A percentile compares a stretch with the other conserved stretches of the same genome.
Evolutionary conservation across 495 filamentous ascomycete species (phyloP).

Genomic region (Penicillium verhagenii): DNA sequence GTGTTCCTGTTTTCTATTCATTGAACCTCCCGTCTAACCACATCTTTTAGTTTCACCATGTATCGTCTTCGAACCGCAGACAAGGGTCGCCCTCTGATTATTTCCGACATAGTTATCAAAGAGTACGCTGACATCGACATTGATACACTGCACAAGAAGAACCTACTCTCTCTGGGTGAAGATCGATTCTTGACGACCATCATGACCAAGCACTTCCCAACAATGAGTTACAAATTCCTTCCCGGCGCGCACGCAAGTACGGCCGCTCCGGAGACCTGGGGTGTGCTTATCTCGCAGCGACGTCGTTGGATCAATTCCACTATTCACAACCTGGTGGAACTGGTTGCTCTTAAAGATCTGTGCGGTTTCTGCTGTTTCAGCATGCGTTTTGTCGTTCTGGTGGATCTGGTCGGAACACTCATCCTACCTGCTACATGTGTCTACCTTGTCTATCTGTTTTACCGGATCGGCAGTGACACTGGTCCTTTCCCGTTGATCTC

Average conservation of each 20-base stretch:
- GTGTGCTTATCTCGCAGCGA: constrained; percentile 87
- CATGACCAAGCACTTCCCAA: constrained; percentile 96
- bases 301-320: constrained; percentile 99
- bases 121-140: constrained; percentile 87
- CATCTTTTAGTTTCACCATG: constrained; percentile 87
- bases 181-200: constrained; percentile 97
- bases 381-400: constrained; percentile 96
- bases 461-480: constrained; percentile 65
- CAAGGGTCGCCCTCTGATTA: constrained; percentile 86
- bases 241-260: constrained; percentile 90
- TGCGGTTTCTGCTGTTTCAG: constrained; percentile 99
- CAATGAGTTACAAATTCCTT: constrained; percentile 95
- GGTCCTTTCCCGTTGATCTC: constrained; percentile 86
- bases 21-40: constrained; percentile 13
- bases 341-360: constrained; percentile 83
- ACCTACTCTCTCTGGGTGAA: constrained; percentile 89
- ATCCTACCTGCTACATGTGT: constrained; percentile 89
- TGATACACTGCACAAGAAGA: constrained; percentile 98
- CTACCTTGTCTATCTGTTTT: constrained; percentile 89
- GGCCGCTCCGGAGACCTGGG: constrained; percentile 90
- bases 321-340: constrained; percentile 88
- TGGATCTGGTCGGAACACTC: constrained; percentile 91
- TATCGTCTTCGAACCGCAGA: constrained; percentile 93
- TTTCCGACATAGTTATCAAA: constrained; percentile 78
- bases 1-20: neutral